These are phyloP conservation scores for Chrysopogon serrulatus DNA, from an alignment of 176 grass and related monocot species.

Conservation along the genomic window DNA sequence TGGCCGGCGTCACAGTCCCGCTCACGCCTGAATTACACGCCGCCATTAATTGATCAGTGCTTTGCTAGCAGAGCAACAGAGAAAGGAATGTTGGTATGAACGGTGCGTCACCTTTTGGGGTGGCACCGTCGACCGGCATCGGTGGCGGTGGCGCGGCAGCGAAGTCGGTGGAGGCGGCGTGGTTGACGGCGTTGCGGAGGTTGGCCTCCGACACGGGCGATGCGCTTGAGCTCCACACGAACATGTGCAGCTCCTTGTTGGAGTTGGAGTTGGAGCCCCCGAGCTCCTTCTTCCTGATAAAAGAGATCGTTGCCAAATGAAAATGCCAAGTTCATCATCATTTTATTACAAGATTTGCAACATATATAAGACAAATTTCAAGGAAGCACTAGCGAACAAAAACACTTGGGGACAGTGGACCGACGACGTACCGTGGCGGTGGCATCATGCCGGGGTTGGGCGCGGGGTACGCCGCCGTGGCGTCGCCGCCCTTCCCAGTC, in stretches of 20 bases:
- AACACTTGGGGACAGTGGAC: not conserved
- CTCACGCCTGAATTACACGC: slow-evolving; percentile 18
- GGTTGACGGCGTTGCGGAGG: slow-evolving; percentile 89
- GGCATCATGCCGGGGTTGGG: slow-evolving; percentile 77
- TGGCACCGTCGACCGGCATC: slow-evolving; percentile 35
- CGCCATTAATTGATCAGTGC: not conserved
- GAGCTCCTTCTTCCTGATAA: slow-evolving; percentile 61
- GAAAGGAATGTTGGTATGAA: not conserved
- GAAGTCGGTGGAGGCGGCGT: slow-evolving; percentile 80
- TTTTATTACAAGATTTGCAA: not conserved
- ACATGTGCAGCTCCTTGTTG: slow-evolving; percentile 95
- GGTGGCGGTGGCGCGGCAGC: slow-evolving; percentile 8
- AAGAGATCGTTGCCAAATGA: not conserved
- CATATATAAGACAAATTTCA: not conserved
- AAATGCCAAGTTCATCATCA: not conserved
- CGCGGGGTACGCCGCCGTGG: slow-evolving; percentile 42
- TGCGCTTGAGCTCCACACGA: slow-evolving; percentile 86
- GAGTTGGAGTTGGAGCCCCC: slow-evolving; percentile 62
- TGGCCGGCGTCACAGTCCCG: slow-evolving; percentile 58
- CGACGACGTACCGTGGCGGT: slow-evolving; percentile 20
- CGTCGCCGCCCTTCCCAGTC: slow-evolving; percentile 15
- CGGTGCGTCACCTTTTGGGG: slow-evolving; percentile 55
- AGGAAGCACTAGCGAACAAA: no score
- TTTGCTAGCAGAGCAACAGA: not conserved
- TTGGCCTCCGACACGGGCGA: slow-evolving; percentile 93